Conservation (phyloP, 495 filamentous ascomycete genomes). For the Penicillium psychrofluorescens region DNA sequence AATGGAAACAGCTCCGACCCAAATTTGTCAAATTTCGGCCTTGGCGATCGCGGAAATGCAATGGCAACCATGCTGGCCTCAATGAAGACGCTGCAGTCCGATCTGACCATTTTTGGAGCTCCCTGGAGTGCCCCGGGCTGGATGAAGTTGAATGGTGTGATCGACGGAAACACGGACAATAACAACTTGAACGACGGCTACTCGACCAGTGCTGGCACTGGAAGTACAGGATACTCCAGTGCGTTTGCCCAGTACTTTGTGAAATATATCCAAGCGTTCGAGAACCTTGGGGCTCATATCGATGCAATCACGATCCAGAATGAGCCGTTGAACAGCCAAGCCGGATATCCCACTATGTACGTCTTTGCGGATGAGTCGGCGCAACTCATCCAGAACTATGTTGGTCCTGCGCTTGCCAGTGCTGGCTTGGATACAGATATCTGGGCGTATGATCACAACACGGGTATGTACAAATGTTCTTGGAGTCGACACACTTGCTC, state of each 20-base stretch:
- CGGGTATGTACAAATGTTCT: conserved; percentile 21
- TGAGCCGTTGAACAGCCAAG: conserved; percentile 47
- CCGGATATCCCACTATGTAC: conserved; percentile 49
- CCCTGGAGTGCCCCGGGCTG: conserved; percentile 50
- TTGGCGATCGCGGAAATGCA: conserved; percentile 42
- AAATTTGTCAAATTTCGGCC: conserved; percentile 31
- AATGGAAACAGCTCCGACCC: conserved; percentile 31
- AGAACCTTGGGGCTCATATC: conserved; percentile 31
- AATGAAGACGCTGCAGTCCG: conserved; percentile 22
- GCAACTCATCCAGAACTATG: conserved; percentile 37
- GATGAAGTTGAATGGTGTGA: conserved; percentile 50
- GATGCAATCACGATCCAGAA: conserved; percentile 53
- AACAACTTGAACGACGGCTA: conserved; percentile 45
- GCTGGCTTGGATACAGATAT: conserved; percentile 37
- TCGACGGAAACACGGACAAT: conserved; percentile 38
- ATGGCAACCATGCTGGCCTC: conserved; percentile 36
- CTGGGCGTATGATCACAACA: conserved; percentile 55
- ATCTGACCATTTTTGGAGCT: conserved; percentile 43
- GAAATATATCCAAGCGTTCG: conserved; percentile 48
- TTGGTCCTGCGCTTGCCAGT: conserved; percentile 38
- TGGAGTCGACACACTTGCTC: too few species aligned
- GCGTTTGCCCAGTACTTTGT: conserved; percentile 48
- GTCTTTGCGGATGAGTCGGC: conserved; percentile 42
- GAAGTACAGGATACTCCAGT: conserved; percentile 27
- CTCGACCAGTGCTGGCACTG: conserved; percentile 12